phyloP scores from a whole-genome alignment of 495 filamentous ascomycete species.

The Sabuloglossum arenarium region DNA sequence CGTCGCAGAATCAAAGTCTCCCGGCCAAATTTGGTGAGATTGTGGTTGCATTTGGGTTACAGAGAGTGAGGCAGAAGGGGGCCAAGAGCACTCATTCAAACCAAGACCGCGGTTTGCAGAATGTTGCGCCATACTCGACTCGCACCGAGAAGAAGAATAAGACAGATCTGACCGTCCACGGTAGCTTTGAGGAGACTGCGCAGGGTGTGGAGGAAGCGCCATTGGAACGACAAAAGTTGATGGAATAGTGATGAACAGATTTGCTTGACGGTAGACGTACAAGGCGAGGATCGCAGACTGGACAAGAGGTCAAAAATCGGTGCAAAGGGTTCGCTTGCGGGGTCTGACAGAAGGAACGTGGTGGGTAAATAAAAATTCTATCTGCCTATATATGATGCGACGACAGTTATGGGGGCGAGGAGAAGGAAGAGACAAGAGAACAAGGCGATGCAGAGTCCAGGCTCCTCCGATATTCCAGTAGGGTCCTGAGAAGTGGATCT shows the following conservation, averaged over 20 bases:
- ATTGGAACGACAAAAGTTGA: background rate
- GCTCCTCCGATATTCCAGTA: background rate
- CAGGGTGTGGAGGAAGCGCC: background rate
- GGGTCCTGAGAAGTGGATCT: background rate
- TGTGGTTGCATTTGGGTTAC: conserved; percentile 15
- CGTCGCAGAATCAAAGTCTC: background rate
- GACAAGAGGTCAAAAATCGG: background rate
- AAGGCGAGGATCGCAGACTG: background rate
- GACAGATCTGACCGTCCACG: background rate
- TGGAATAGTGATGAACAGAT: background rate
- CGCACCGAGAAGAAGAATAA: background rate
- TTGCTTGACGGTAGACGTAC: background rate
- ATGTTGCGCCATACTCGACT: background rate
- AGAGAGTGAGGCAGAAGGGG: background rate
- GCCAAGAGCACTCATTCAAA: background rate
- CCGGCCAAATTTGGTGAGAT: conserved; percentile 16
- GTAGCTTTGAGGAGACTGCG: background rate
- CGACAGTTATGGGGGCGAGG: background rate
- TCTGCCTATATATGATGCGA: background rate
- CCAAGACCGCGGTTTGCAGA: background rate
- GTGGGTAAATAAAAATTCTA: background rate
- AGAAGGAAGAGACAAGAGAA: background rate
- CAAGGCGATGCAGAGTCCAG: background rate
- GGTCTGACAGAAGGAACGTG: background rate
- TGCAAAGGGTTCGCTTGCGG: background rate